phyloP scores from a whole-genome alignment of 2,329 filamentous ascomycete species.

The Alternaria hordeiaustralica region DNA sequence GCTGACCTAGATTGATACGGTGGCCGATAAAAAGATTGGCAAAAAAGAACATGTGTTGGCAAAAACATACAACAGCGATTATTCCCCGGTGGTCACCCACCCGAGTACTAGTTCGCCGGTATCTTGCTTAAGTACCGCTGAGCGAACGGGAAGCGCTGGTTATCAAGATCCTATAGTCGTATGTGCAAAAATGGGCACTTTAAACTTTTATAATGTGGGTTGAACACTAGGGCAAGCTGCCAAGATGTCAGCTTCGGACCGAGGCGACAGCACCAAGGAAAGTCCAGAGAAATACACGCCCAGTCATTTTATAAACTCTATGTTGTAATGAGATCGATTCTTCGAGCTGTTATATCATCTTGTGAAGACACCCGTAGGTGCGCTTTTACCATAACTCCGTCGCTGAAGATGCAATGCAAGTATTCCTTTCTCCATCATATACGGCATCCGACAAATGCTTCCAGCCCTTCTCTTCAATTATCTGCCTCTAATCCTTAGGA shows the following conservation, averaged over 20 bases:
- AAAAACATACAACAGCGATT: neutral
- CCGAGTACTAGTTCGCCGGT: accelerated
- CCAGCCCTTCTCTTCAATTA: neutral
- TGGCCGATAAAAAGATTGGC: neutral
- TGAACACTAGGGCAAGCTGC: too few species aligned
- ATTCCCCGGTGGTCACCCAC: neutral
- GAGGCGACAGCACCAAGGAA: too few species aligned
- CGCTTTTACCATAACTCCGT: slow-evolving; percentile 29
- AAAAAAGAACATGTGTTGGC: neutral
- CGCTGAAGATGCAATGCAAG: slow-evolving; percentile 30
- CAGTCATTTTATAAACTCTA: neutral
- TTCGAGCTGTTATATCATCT: neutral
- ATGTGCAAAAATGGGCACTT: neutral
- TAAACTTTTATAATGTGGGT: too few species aligned
- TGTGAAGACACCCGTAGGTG: neutral
- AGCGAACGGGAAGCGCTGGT: neutral
- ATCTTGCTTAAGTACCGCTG: accelerated
- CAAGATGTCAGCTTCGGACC: too few species aligned
- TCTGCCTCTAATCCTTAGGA: slow-evolving; percentile 31
- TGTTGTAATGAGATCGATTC: neutral
- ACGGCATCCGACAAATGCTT: neutral
- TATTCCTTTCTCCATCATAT: neutral
- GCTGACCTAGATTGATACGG: neutral
- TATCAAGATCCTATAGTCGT: neutral
- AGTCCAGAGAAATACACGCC: neutral